Evolutionary conservation across 441 rosid genomes (phyloP).

Genomic region (Gossypium gossypioides): DNA sequence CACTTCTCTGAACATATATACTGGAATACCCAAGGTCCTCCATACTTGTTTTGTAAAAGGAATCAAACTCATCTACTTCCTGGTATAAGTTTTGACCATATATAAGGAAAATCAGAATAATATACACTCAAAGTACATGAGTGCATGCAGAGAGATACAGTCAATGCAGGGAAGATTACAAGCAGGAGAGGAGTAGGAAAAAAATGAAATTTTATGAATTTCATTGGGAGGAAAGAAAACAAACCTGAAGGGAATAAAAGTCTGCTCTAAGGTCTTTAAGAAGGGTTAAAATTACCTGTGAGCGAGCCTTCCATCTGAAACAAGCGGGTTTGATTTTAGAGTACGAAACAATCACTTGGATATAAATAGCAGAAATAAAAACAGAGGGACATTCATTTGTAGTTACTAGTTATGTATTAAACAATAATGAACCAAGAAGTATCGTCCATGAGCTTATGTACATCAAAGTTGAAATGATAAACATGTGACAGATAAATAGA

Average conservation of each 20-base stretch:
- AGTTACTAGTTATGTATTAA: background rate
- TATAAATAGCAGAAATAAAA: background rate
- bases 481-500: background rate
- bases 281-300: conserved; percentile 55
- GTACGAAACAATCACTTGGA: background rate
- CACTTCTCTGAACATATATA: conserved; percentile 69
- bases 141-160: background rate
- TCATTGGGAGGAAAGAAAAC: conserved; percentile 1
- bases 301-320: conserved; percentile 82
- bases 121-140: background rate
- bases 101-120: conserved; percentile 15
- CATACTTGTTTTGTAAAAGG: conserved; percentile 56
- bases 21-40: conserved; percentile 60
- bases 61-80: conserved; percentile 83
- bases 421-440: background rate
- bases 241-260: conserved; percentile 84
- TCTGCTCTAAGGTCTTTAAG: conserved; percentile 52
- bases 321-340: background rate
- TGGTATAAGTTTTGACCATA: conserved; percentile 26
- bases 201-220: background rate
- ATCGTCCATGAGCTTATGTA: background rate
- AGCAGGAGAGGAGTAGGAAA: background rate
- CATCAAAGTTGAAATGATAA: background rate
- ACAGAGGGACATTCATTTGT: background rate
- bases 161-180: background rate